Evolutionary conservation across 108 stramenopile genomes (phyloP).

Genomic region (Nannochloropsis gaditana): DNA sequence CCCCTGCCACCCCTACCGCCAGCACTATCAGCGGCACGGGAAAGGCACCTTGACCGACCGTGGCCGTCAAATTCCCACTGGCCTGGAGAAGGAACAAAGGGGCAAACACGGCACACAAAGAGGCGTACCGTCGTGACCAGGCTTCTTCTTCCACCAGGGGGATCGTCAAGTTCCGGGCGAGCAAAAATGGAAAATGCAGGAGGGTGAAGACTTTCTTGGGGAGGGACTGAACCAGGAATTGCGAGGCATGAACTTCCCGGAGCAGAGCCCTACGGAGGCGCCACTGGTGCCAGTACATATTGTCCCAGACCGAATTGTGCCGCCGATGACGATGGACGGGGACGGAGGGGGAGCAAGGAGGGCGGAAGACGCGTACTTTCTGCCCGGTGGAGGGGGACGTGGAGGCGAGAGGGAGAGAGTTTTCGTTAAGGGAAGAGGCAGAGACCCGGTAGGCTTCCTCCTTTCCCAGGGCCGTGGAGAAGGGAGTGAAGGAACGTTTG

Average conservation of each 20-base stretch:
- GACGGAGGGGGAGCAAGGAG: background rate
- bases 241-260: slow-evolving; percentile 28
- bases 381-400: background rate
- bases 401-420: background rate
- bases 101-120: background rate
- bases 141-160: slow-evolving; percentile 50
- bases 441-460: background rate
- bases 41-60: background rate
- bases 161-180: slow-evolving; percentile 49
- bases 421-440: background rate
- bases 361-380: background rate
- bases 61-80: background rate
- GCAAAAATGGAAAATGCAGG: slow-evolving; percentile 33
- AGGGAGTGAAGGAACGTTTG: background rate
- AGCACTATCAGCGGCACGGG: background rate
- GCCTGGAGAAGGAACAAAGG: background rate
- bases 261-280: slow-evolving; percentile 38
- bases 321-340: background rate
- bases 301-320: slow-evolving; percentile 28
- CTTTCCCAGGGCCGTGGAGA: background rate
- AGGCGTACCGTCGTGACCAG: slow-evolving; percentile 41
- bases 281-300: slow-evolving; percentile 54
- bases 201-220: slow-evolving; percentile 1
- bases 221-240: slow-evolving; percentile 25
- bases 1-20: background rate